Base-by-base conservation (phyloP, 345 rosid genomes). In the Nasturtium officinale region DNA sequence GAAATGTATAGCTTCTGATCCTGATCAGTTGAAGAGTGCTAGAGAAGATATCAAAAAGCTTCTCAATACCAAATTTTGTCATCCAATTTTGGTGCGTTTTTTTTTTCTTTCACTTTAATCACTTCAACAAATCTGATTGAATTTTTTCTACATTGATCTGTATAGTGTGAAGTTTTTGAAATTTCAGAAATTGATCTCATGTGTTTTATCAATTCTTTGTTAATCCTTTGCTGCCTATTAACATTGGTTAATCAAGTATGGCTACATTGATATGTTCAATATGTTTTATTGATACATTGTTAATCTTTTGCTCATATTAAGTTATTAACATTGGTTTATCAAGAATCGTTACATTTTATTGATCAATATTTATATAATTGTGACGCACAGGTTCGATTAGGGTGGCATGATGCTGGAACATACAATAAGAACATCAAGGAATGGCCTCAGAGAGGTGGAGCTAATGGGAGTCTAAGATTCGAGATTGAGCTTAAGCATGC, bases 381-480 rank as follows among this genome's bases (percentile, higher is more conserved):
- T 61, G 20, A 35, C 13, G 58, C 63, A 48, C 53, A 94, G 99
- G 96, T 95, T 52, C 93, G 97, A 10, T 48, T 91, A 43, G 99
- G 96, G 30, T 91, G 97, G 99, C 99, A 95, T 65, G 99, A 91
- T 77, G 87, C 99, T 6, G 99, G 99, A 8, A 95, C 99, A 25
- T 95, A 90, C 38, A 87, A 95, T 80, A 95, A 88, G 83, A 86
- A 85, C 85, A 85, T 91, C 33, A 81, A 83, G 61, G 97, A 87
- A 57, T 95, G 93, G 91, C 99, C 97, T 17, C 83, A 62, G 69
- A 87, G 93, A 75, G 97, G 97, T 66, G 99, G 99, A 71, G 93
- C 96, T 32, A 90, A 95, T 60, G 99, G 96, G 65, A 95, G 99
- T 81, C 83, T 95, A 17, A 85, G 96, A 82, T 91, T 85, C 65